These are phyloP conservation scores for Pythium monospermum DNA, from an alignment of 352 stramenopile species.

Conservation along the genomic window DNA sequence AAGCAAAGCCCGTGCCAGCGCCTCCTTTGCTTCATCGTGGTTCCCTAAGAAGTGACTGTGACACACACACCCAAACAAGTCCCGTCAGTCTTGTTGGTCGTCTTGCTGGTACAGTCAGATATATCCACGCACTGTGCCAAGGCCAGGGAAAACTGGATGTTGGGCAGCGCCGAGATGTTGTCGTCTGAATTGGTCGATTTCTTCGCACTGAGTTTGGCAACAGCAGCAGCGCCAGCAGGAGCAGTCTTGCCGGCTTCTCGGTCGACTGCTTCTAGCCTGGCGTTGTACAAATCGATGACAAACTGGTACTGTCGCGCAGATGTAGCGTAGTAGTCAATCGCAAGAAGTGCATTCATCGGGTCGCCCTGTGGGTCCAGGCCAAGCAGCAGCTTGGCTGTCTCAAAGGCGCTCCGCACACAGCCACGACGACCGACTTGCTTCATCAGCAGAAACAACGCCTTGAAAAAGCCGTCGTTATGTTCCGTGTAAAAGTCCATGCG, in stretches of 20 bases:
- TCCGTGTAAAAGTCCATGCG: slow-evolving; percentile 78
- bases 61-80: neutral
- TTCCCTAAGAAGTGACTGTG: slow-evolving; percentile 64
- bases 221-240: neutral
- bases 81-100: too few relatives aligned
- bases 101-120: too few relatives aligned
- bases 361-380: slow-evolving; percentile 74
- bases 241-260: too few relatives aligned
- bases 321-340: slow-evolving; percentile 82
- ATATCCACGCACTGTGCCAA: slow-evolving; percentile 50
- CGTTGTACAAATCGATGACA: slow-evolving; percentile 52
- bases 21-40: slow-evolving; percentile 48
- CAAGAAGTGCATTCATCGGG: slow-evolving; percentile 74
- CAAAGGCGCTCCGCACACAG: slow-evolving; percentile 82
- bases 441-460: slow-evolving; percentile 72
- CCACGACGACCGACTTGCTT: slow-evolving; percentile 79
- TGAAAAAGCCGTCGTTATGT: slow-evolving; percentile 77
- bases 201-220: slow-evolving; percentile 4
- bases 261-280: slow-evolving; percentile 58
- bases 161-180: slow-evolving; percentile 51
- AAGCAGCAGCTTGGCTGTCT: slow-evolving; percentile 70
- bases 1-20: slow-evolving; percentile 51
- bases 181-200: slow-evolving; percentile 8
- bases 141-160: slow-evolving; percentile 70
- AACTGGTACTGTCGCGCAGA: slow-evolving; percentile 79